These are phyloP conservation scores for Fusarium armeniacum DNA, from an alignment of 2,329 filamentous ascomycete species.

Conservation along the genomic window DNA sequence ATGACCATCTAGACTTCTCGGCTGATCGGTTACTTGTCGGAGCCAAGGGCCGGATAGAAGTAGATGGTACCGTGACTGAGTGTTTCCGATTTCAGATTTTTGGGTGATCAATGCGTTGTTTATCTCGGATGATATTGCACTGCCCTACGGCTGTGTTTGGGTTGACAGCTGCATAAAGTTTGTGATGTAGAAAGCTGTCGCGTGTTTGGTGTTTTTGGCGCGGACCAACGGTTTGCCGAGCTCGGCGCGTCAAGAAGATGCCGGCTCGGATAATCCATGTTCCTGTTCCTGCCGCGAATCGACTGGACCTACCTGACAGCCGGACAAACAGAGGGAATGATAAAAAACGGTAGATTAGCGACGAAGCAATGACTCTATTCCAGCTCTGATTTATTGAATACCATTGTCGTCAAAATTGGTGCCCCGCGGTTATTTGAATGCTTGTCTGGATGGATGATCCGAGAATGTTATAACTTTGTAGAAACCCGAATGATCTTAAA, in stretches of 20 bases:
- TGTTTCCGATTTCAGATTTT: constrained; percentile 5
- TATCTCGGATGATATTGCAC: background rate
- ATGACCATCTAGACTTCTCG: background rate
- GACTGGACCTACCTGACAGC: background rate
- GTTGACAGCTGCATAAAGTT: constrained; percentile 2
- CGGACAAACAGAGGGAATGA: background rate
- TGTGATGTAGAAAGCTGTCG: background rate
- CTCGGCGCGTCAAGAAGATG: background rate
- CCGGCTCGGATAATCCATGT: background rate
- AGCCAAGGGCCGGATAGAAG: background rate
- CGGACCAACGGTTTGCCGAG: constrained; percentile 1
- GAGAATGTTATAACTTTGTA: too few species aligned
- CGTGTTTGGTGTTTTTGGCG: constrained; percentile 9
- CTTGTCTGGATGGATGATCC: too few species aligned
- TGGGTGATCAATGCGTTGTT: constrained; percentile 4
- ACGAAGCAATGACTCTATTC: background rate
- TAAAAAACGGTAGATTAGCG: background rate
- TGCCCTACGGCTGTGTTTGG: background rate
- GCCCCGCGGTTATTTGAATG: too few species aligned
- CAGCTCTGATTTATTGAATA: fast-evolving
- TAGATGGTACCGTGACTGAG: background rate
- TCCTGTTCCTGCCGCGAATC: background rate
- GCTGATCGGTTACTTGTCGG: background rate
- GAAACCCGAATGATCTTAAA: too few species aligned
- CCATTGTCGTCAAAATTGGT: too few species aligned